Conservation (phyloP, 2,329 filamentous ascomycete genomes). For the Alternaria brassicae region DNA sequence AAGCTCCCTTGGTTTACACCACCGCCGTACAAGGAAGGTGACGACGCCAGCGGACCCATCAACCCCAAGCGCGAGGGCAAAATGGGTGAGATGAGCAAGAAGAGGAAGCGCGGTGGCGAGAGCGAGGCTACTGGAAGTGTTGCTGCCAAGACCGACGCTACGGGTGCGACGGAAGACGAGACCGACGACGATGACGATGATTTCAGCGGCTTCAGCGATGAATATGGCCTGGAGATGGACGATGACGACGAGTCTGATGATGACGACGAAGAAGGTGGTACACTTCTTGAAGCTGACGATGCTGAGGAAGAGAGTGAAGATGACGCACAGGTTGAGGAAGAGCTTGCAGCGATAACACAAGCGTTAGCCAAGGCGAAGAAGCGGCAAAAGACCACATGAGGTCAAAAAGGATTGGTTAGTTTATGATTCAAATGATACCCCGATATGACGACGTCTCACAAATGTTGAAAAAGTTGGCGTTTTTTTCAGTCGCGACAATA, state of each 20-base stretch:
- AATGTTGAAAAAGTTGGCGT: too few relatives aligned
- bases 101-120: slow-evolving; percentile 68
- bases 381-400: slow-evolving; percentile 33
- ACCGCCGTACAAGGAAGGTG: slow-evolving; percentile 64
- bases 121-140: slow-evolving; percentile 36
- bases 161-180: slow-evolving; percentile 19
- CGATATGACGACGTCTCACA: slow-evolving; percentile 2
- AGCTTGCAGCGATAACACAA: slow-evolving; percentile 46
- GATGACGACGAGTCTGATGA: slow-evolving; percentile 32
- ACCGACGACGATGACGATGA: slow-evolving; percentile 37
- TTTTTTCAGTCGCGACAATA: too few relatives aligned
- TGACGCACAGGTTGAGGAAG: slow-evolving; percentile 43
- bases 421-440: slow-evolving; percentile 42
- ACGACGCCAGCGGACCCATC: slow-evolving; percentile 23
- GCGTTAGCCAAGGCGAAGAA: slow-evolving; percentile 46
- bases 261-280: slow-evolving; percentile 27
- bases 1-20: slow-evolving; percentile 97
- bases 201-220: slow-evolving; percentile 46
- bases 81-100: slow-evolving; percentile 81
- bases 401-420: slow-evolving; percentile 3
- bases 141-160: slow-evolving; percentile 24
- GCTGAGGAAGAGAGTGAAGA: slow-evolving; percentile 34
- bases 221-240: slow-evolving; percentile 27
- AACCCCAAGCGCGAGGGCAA: slow-evolving; percentile 74
- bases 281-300: slow-evolving; percentile 19